phyloP scores from a whole-genome alignment of 257 asterid genomes.

The Rhazya stricta region DNA sequence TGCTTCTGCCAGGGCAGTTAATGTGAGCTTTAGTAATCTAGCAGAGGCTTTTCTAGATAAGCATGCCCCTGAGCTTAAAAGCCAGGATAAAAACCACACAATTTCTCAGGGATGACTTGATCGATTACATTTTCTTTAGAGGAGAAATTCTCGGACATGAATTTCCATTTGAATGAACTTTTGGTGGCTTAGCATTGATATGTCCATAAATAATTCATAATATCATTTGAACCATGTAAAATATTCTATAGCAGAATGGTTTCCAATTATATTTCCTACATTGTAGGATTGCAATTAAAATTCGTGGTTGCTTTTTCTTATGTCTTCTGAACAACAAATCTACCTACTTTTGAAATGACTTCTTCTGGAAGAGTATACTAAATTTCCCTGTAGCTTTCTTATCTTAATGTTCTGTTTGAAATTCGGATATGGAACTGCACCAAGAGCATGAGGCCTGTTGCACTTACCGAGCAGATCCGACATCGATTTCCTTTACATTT shows the following conservation, averaged over 20 bases:
- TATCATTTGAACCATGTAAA: background rate
- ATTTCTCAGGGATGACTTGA: background rate
- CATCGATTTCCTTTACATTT: background rate
- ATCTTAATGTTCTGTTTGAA: too few relatives aligned
- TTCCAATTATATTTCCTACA: background rate
- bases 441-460: too few relatives aligned
- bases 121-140: background rate
- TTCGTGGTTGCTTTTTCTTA: background rate
- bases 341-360: background rate
- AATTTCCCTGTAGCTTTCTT: too few relatives aligned
- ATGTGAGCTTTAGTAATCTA: constrained; percentile 56
- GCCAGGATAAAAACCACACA: background rate
- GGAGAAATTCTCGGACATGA: background rate
- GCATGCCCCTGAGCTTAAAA: constrained; percentile 20
- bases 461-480: too few relatives aligned
- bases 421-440: too few relatives aligned
- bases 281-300: background rate
- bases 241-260: background rate
- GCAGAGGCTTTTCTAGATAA: constrained; percentile 79
- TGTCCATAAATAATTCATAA: background rate
- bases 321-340: background rate
- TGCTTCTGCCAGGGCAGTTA: constrained; percentile 60
- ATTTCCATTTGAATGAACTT: background rate
- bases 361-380: background rate
- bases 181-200: background rate